phyloP scores from a whole-genome alignment of 108 stramenopile species.

The Nannochloropsis salina region DNA sequence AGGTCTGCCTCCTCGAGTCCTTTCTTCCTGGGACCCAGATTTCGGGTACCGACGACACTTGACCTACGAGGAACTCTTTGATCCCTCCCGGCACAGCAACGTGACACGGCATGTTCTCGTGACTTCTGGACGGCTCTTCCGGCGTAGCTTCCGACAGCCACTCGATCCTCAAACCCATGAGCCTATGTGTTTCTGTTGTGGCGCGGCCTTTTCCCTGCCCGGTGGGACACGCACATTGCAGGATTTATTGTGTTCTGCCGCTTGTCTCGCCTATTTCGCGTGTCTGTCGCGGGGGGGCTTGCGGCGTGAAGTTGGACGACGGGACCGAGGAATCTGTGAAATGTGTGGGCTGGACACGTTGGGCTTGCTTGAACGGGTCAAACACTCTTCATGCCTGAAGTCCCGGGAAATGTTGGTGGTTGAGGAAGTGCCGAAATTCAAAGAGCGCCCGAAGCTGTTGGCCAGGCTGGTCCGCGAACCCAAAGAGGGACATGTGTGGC shows the following conservation, averaged over 20 bases:
- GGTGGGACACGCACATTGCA: neutral
- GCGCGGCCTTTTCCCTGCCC: neutral
- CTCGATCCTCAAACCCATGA: neutral
- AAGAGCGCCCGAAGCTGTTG: constrained; percentile 21
- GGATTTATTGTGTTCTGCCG: neutral
- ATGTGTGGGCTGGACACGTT: constrained; percentile 24
- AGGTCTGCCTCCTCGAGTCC: neutral
- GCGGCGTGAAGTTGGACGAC: neutral
- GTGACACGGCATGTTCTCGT: neutral
- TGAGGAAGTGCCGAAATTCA: neutral
- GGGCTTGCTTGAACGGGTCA: neutral
- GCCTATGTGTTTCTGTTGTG: neutral
- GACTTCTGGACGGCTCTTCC: neutral
- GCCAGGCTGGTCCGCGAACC: constrained; percentile 34
- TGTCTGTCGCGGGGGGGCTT: constrained; percentile 10
- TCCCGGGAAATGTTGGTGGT: neutral
- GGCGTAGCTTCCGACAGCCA: neutral
- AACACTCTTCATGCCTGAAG: neutral
- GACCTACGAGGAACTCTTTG: neutral
- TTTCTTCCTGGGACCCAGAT: neutral
- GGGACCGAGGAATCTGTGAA: constrained; percentile 33
- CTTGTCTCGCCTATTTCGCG: neutral
- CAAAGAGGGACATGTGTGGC: constrained; percentile 38
- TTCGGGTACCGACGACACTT: neutral
- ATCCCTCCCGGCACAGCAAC: neutral